Evolutionary conservation across 768 basidiomycete genomes (phyloP), one percentile per base, ranked within the genome.

Genomic region (Suillus paluster): DNA sequence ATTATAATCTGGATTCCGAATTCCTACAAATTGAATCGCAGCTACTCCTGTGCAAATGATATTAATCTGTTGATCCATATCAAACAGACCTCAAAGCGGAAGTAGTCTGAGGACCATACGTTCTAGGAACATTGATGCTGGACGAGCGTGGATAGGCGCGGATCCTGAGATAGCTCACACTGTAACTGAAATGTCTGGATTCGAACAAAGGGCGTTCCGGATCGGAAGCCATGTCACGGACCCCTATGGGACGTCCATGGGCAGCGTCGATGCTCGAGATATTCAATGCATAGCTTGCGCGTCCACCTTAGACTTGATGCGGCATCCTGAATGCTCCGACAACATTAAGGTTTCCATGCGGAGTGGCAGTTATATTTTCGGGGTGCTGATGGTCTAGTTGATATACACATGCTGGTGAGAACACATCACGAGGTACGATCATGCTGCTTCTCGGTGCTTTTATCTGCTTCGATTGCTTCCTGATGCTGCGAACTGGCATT

Each of bases 401-500:
- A 19, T 17, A 39, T 55, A 23, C 21, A 55, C 54, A 55, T 55
- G 38, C 38, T 25, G 23, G 54, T 55, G 54, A 17, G 54, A 55
- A 38, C 38, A 25, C 17, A 10, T 17, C 53, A 55, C 23, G 23
- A 55, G 23, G 11, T 55, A 55, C 17, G 54, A 39, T 39, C 25
- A 27, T 39, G 57, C 36, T 58, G 41, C 36, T 30, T 27, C 54
- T 62, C 61, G 25, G 25, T 10, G 8, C 27, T 50, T 30, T 50
- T 55, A 21, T 34, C 53, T 11, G 30, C 36, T 19, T 21, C 50
- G 25, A 48, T 21, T 55, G 39, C 54, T 48, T 46, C 30, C 30
- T 63, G 46, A 4, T 59, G 56, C 5, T 42, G 61, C 19, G 61
- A 59, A 25, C 46, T 66, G 17, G 84, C 80, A 57, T 88, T 88